Base-by-base conservation (phyloP, 2,329 filamentous ascomycete genomes). In the Colletotrichum navitas region DNA sequence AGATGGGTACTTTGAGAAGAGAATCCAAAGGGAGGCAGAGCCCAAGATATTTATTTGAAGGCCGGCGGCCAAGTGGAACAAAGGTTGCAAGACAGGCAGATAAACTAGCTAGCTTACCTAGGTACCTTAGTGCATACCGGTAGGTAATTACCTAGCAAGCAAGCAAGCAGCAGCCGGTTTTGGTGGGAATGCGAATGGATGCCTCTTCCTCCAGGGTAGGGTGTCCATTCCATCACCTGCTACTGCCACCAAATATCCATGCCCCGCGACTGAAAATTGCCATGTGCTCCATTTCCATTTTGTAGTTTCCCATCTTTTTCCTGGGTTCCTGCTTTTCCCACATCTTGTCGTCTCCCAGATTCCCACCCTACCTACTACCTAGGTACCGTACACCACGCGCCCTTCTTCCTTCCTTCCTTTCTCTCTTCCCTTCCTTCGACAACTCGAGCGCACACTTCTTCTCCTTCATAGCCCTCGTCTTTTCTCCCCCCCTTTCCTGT, bases 261-360 rank as follows among this genome's bases (percentile, higher is more conserved):
- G 54, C 51, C 51, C 65, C 36, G 24, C 55, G 45, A 56, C 41
- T 34, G 47, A 60, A 63, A 71, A 72, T 72, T 72, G 68, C 69
- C 69, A 72, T 72, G 47, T 63, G 54, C 65, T 64, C 58, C 63
- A 51, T 71, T 72, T 70, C 66, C 66, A 60, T 72, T 71, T 71
- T 62, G 61, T 39, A 72, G 66, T 72, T 72, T 72, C 67, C 67
- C 66, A 70, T 72, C 59, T 43, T 63, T 29, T 58, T 54, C 58
- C 43, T 36, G 43, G 65, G 51, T 55, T 52, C 51, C 47, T 47
- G 62, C 51, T 68, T 47, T 56, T 56, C 34, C 51, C 52, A 56
- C 16, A 39, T 45, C 58, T 5, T 24, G n/a, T 36, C 59, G 26
- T 41, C 39, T 32, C 16, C 29, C 18, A 32, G 12, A 60, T 58